Conservation (phyloP, 257 asterid genomes). For the Fraxinus americana region DNA sequence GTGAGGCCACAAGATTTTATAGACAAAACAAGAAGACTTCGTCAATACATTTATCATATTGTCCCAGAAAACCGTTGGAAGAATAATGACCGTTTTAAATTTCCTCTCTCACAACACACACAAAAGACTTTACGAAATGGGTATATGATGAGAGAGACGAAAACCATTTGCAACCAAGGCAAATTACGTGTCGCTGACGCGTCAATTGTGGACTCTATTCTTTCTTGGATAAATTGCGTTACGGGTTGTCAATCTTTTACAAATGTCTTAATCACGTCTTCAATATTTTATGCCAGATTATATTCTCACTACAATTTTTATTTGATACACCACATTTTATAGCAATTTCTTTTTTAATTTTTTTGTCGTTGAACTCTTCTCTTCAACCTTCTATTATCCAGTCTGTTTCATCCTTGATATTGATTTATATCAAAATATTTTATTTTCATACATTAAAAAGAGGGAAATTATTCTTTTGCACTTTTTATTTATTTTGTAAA, state of each 20-base stretch:
- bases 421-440: no score
- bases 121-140: neutral
- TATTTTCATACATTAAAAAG: no score
- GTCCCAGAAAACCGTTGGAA: slow-evolving; percentile 8
- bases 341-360: no score
- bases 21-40: slow-evolving; percentile 21
- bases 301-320: no score
- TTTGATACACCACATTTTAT: no score
- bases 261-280: neutral
- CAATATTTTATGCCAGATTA: no score
- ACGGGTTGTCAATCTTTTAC: neutral
- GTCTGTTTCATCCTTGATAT: no score
- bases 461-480: no score
- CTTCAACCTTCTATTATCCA: no score
- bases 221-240: neutral
- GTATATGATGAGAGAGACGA: neutral
- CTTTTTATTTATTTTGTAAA: no score
- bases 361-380: no score
- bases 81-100: slow-evolving; percentile 24
- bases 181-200: slow-evolving; percentile 39
- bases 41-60: slow-evolving; percentile 29
- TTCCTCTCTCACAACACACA: neutral
- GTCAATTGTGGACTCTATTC: slow-evolving; percentile 34
- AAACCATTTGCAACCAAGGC: neutral
- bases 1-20: slow-evolving; percentile 1